Percentiles rank a stretch among this genome's conserved stretches.
These are phyloP conservation scores for Thalassiosira mediterranea DNA, from an alignment of 352 stramenopile genomes.

Conservation along the genomic window DNA sequence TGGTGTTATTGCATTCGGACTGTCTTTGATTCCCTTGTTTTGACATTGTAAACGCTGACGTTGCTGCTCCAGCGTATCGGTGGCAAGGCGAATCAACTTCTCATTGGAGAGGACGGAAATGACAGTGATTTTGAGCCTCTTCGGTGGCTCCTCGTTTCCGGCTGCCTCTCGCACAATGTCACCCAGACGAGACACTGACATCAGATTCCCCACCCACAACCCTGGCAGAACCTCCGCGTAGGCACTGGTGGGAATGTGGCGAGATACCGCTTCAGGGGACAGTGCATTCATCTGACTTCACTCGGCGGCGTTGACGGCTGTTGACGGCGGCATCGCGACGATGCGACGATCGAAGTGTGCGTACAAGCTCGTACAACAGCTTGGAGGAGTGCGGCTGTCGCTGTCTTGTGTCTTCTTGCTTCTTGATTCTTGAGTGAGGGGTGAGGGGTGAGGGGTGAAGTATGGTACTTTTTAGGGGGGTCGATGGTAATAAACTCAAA, in stretches of 20 bases:
- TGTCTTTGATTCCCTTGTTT: background rate
- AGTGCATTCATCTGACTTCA: too few species aligned
- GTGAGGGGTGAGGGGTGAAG: too few species aligned
- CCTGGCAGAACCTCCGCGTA: slow-evolving; percentile 39
- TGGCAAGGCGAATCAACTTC: slow-evolving; percentile 40
- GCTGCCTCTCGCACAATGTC: slow-evolving; percentile 16
- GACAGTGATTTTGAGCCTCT: slow-evolving; percentile 18
- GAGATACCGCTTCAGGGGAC: slow-evolving; percentile 4
- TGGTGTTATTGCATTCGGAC: background rate
- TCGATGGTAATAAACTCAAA: too few species aligned
- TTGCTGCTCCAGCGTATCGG: slow-evolving; percentile 34
- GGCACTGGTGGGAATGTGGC: slow-evolving; percentile 18
- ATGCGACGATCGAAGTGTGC: too few species aligned
- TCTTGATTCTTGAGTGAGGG: too few species aligned
- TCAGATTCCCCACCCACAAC: slow-evolving; percentile 52
- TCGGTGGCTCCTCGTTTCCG: background rate
- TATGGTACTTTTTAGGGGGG: too few species aligned
- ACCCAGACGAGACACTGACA: slow-evolving; percentile 27
- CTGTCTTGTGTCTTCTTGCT: too few species aligned
- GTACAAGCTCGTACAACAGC: too few species aligned
- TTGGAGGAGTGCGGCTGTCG: too few species aligned
- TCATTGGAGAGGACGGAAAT: slow-evolving; percentile 47
- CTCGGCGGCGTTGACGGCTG: too few species aligned
- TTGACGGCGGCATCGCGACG: too few species aligned
- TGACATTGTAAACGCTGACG: background rate